A percentile compares a stretch with the other conserved stretches of the same genome.
Evolutionary conservation across 192 early-diverging fungal genomes (phyloP).

Genomic region (Coemansia sp.): DNA sequence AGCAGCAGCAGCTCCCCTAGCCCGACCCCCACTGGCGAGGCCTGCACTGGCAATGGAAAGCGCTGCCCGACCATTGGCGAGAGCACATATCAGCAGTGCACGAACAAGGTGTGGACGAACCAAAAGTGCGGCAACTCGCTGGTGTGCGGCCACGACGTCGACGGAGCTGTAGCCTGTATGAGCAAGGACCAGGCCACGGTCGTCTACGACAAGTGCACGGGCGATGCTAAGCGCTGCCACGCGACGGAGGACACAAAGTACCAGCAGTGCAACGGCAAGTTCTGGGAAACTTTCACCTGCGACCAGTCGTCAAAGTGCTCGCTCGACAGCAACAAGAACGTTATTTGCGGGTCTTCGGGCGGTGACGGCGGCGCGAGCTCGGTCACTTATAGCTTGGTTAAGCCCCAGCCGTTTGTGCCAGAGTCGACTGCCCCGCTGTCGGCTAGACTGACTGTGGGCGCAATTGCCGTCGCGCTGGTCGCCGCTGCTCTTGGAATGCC

Average conservation of each 20-base stretch:
- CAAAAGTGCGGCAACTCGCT: constrained; percentile 26
- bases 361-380: not conserved
- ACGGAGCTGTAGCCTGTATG: constrained; percentile 27
- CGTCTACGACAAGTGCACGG: constrained; percentile 23
- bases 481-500: constrained; percentile 14
- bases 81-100: constrained; percentile 28
- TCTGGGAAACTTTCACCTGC: constrained; percentile 31
- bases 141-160: constrained; percentile 26
- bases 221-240: constrained; percentile 29
- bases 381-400: constrained; percentile 24
- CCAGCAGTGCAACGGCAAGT: constrained; percentile 41
- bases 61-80: constrained; percentile 12
- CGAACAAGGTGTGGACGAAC: constrained; percentile 28
- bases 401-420: constrained; percentile 39
- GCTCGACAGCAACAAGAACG: constrained; percentile 21
- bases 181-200: constrained; percentile 30
- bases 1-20: not conserved
- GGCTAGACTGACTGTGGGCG: constrained; percentile 7
- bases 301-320: constrained; percentile 11
- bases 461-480: constrained; percentile 13
- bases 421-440: constrained; percentile 3
- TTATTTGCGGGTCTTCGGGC: constrained; percentile 13
- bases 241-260: constrained; percentile 23
- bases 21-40: constrained; percentile 29
- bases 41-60: constrained; percentile 30